phyloP scores from a whole-genome alignment of 163 green algal genomes.

The Volvox carteri region DNA sequence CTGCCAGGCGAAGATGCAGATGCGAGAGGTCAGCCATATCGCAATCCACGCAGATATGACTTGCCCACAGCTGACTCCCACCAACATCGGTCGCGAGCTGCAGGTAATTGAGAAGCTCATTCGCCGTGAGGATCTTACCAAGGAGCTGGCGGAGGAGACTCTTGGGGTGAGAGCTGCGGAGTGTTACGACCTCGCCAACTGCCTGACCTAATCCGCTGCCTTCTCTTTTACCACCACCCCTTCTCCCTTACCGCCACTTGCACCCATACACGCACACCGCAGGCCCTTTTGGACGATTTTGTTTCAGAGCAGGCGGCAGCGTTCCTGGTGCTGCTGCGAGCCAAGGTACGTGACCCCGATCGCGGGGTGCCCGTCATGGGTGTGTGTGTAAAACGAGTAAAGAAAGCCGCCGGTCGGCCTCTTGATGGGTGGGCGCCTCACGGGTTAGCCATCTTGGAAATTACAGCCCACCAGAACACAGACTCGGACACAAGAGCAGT shows the following conservation, averaged over 20 bases:
- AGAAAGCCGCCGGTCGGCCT: too few relatives aligned
- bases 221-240: too few relatives aligned
- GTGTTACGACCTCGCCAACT: not conserved
- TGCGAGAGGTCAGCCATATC: conserved; percentile 43
- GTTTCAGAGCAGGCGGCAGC: conserved; percentile 89
- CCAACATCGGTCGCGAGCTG: not conserved
- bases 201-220: too few relatives aligned
- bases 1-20: conserved; percentile 51
- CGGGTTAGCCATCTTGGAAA: too few relatives aligned
- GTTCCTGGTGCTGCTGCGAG: conserved; percentile 96
- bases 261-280: too few relatives aligned
- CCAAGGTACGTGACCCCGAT: conserved; percentile 87
- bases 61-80: not conserved
- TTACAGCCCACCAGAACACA: too few relatives aligned
- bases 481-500: too few relatives aligned
- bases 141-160: conserved; percentile 75
- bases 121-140: conserved; percentile 74
- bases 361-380: too few relatives aligned
- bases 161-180: conserved; percentile 70
- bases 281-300: conserved; percentile 84
- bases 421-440: too few relatives aligned
- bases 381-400: too few relatives aligned
- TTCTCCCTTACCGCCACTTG: too few relatives aligned
- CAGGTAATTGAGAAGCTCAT: conserved; percentile 89
- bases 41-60: not conserved